Evolutionary conservation across 805 yeast genomes (phyloP), one percentile per base, ranked within the genome.

Genomic region (Ogataea philodendri): DNA sequence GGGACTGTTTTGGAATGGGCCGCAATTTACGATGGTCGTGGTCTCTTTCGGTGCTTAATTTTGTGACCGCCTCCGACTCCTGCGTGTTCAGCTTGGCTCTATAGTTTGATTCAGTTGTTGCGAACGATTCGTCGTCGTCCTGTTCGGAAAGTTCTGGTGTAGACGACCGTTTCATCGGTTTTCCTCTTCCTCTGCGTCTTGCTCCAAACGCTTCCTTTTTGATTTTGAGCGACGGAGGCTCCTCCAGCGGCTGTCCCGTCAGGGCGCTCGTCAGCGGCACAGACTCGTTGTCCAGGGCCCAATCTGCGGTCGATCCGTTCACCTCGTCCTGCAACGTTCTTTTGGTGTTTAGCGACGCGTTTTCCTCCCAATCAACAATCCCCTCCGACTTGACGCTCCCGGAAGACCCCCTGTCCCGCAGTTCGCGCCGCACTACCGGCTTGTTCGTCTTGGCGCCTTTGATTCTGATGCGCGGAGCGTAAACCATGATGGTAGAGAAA

Each of bases 231-330:
- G 76, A 73, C 7, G 96, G 96, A 5, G 70, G 68, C n/a, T 74
- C 68, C 45, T 77, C 85, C 35, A 87, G 59, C 3, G 93, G 82
- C 25, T 77, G 66, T 2, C 96, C 96, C 0, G 90, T 81, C 23
- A 76, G 76, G 26, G 84, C 78, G 8, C 63, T 56, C 0, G 82
- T 77, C 22, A 67, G 71, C 1, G 76, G 71, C 21, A 69, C 55
- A 11, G 66, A 68, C 3, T 89, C 88, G 49, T 85, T 93, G 14
- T 64, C 55, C 59, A 78, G 75, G 19, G 23, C 35, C 31, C 39
- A 32, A n/a, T 32, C 15, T 6, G 20, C 13, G 17, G 21, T 37
- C 15, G 28, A 24, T 19, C 42, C 41, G 28, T 43, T 36, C 7
- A 27, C 39, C 26, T 45, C 48, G 13, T 37, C 42, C 37, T 41